phyloP scores from a whole-genome alignment of 176 grass and related monocot species.

The Hyparrhenia diplandra region DNA sequence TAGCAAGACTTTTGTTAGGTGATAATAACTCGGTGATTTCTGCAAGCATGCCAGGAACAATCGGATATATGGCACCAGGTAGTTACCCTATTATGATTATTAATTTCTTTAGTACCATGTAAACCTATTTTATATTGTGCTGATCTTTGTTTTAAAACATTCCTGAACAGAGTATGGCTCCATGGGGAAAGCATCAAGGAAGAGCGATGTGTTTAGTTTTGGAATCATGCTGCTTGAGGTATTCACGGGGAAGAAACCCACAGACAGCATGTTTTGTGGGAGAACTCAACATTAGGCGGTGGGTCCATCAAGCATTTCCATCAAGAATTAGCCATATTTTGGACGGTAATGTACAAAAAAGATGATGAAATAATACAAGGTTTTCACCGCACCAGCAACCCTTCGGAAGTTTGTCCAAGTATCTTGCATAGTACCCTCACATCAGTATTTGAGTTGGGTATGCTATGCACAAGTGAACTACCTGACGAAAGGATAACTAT shows the following conservation, averaged over 20 bases:
- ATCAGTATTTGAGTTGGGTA: neutral
- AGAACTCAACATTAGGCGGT: neutral
- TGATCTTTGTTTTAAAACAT: neutral
- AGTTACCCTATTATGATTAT: neutral
- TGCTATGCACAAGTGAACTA: neutral
- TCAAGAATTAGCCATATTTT: neutral
- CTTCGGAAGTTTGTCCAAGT: neutral
- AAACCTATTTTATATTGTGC: neutral
- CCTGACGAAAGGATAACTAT: neutral
- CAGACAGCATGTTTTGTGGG: neutral
- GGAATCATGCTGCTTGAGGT: conserved; percentile 13
- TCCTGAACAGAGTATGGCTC: neutral
- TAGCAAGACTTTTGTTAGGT: neutral
- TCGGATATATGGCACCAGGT: neutral
- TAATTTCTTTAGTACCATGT: neutral
- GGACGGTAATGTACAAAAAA: neutral
- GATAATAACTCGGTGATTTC: neutral
- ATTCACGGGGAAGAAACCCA: neutral
- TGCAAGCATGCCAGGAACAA: neutral
- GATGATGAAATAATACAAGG: neutral
- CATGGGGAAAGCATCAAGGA: neutral
- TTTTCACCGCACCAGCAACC: neutral
- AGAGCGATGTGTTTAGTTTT: neutral
- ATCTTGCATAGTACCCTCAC: neutral
- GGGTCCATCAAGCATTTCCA: neutral